phyloP scores from a whole-genome alignment of 2,329 filamentous ascomycete genomes.

The Fusarium nurragi region DNA sequence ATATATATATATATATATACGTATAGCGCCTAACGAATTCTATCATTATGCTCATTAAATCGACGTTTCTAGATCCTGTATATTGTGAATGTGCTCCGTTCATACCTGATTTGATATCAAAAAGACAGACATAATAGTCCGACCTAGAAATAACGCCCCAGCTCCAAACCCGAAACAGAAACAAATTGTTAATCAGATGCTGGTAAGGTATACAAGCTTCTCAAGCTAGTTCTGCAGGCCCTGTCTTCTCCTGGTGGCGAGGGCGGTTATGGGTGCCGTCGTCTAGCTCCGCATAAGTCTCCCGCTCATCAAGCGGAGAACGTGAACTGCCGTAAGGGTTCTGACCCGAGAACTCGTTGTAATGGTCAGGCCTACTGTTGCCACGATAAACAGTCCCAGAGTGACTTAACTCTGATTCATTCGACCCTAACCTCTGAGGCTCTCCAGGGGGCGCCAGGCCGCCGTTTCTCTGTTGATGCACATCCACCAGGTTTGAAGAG shows the following conservation, averaged over 20 bases:
- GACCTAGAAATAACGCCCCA: constrained; percentile 6
- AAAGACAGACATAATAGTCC: not conserved
- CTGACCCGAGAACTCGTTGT: constrained; percentile 30
- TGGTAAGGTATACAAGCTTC: not conserved
- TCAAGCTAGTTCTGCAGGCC: constrained; percentile 16
- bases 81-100: constrained; percentile 8
- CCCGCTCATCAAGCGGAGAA: constrained; percentile 14
- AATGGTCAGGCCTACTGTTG: constrained; percentile 36
- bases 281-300: constrained; percentile 16
- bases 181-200: not conserved
- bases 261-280: constrained; percentile 15
- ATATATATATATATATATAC: too few species aligned
- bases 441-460: constrained; percentile 4
- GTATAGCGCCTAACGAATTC: constrained; percentile 36
- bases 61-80: not conserved
- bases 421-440: constrained; percentile 1
- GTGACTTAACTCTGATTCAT: constrained; percentile 22
- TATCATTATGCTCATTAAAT: constrained; percentile 26
- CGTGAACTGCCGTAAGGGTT: constrained; percentile 25
- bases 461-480: constrained; percentile 14
- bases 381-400: constrained; percentile 34
- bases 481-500: constrained; percentile 14
- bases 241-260: constrained; percentile 12
- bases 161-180: constrained; percentile 16
- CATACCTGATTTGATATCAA: not conserved